A percentile compares a stretch with the other conserved stretches of the same genome.
These are phyloP conservation scores for Cladosporium sp. DNA, from an alignment of 2,329 filamentous ascomycete species.

Conservation along the genomic window DNA sequence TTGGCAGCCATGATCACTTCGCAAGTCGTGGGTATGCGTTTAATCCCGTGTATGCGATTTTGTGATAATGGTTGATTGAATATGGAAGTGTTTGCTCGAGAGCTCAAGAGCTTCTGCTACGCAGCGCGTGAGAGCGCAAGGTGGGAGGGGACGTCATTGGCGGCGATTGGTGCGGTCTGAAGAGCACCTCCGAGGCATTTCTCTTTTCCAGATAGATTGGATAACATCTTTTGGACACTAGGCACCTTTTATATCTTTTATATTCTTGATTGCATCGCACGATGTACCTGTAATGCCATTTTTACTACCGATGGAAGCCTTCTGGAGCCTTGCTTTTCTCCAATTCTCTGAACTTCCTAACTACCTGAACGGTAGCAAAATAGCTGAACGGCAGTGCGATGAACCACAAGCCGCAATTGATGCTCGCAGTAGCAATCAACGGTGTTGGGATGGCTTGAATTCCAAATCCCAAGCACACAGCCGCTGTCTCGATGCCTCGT, in stretches of 20 bases:
- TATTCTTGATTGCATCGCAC: background rate
- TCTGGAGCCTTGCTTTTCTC: constrained; percentile 2
- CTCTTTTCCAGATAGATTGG: background rate
- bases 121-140: background rate
- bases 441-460: constrained; percentile 15
- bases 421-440: constrained; percentile 13
- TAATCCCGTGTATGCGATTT: background rate
- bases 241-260: background rate
- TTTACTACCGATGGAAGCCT: background rate
- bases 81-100: background rate
- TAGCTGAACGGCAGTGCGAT: constrained; percentile 16
- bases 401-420: constrained; percentile 16
- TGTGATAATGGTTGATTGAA: background rate
- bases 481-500: constrained; percentile 15
- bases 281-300: background rate
- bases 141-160: constrained; percentile 4
- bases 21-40: background rate
- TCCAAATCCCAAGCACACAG: constrained; percentile 14
- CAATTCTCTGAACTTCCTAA: constrained; percentile 14
- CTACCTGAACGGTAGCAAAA: constrained; percentile 15
- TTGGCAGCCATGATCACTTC: constrained; percentile 5
- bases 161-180: background rate
- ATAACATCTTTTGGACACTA: background rate
- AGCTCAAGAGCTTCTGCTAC: background rate
- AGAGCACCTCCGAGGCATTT: background rate